Base-by-base conservation (phyloP, 495 filamentous ascomycete genomes). In the Podospora pseudopauciseta region DNA sequence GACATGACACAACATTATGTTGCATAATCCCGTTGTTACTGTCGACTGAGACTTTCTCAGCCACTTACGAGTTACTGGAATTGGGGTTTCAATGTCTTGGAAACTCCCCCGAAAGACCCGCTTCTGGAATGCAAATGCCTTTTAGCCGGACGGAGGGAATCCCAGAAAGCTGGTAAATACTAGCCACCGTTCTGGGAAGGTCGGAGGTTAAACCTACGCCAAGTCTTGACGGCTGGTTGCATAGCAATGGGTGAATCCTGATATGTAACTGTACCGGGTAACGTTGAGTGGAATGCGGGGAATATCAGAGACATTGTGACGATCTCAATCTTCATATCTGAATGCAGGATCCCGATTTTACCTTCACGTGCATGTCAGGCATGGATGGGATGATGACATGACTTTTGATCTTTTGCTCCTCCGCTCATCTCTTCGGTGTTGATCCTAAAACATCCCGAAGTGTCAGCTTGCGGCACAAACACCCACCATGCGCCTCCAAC, bases 1-100 rank as follows among this genome's bases (percentile, higher is more conserved):
- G 81, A 83, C 61, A 82, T 83, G 65, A 82, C 77, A 20, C 76
- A 79, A 69, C 79, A 83, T 68, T 83, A 80, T 58, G 7, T 11
- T 11, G 7, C 15, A 49, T 49, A 49, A 49, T 49, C 39, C 15
- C 39, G 13, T 49, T 49, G 15, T 49, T 49, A 11, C 11, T 39
- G 34, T 49, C 13, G 39, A 49, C 15, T 11, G 39, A 49, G 39
- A 49, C 0, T 49, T 6, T 49, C 39, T 16, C 39, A 49, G 39
- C 9, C 39, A 49, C 9, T 49, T 49, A 49, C 39, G 11, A 49
- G 39, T 49, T 49, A 11, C 39, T 49, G 39, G 39, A 49, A 49
- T 49, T 49, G 39, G 39, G 7, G 39, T 11, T 13, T 49, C 15
- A 26, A 58, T 58, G 55, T 58, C 55, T 58, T 58, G 55, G 19